Percentiles rank a stretch among this genome's conserved stretches.
Evolutionary conservation across 2,329 filamentous ascomycete species (phyloP).

Genomic region (Periconia sp.): DNA sequence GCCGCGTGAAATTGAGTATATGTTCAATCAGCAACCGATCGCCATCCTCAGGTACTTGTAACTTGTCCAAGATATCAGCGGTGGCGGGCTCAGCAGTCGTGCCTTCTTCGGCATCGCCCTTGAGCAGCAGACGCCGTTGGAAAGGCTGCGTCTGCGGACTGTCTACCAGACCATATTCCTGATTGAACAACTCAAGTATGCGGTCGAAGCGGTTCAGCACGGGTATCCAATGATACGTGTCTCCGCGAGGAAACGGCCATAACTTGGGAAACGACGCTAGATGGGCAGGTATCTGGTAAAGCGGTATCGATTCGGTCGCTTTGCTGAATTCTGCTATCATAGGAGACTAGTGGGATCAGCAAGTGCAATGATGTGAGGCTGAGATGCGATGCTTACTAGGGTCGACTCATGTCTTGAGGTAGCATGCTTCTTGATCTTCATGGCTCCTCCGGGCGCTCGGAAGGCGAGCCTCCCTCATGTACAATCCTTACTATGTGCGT

Average conservation of each 20-base stretch:
- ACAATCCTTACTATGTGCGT: constrained; percentile 20
- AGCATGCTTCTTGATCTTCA: constrained; percentile 64
- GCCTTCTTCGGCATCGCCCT: constrained; percentile 57
- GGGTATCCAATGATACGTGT: constrained; percentile 97
- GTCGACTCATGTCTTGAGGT: constrained; percentile 61
- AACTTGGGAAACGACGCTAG: constrained; percentile 81
- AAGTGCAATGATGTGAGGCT: neutral
- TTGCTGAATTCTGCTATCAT: constrained; percentile 84
- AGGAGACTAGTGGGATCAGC: constrained; percentile 69
- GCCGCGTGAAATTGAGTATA: constrained; percentile 82
- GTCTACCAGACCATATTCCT: constrained; percentile 77
- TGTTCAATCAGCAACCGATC: constrained; percentile 81
- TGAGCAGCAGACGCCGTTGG: constrained; percentile 67
- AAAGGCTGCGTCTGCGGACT: constrained; percentile 85
- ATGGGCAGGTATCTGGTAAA: constrained; percentile 77
- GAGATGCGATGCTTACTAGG: constrained; percentile 45
- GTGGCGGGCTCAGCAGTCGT: constrained; percentile 40
- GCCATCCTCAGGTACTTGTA: constrained; percentile 75
- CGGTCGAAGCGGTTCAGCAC: constrained; percentile 92
- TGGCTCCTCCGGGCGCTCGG: constrained; percentile 47
- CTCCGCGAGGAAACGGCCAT: constrained; percentile 95
- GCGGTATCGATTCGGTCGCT: constrained; percentile 68
- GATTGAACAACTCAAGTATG: constrained; percentile 81
- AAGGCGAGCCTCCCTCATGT: constrained; percentile 44
- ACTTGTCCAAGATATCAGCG: constrained; percentile 52